Evolutionary conservation across 768 basidiomycete genomes (phyloP).

Genomic region (Trametopsis cervina): DNA sequence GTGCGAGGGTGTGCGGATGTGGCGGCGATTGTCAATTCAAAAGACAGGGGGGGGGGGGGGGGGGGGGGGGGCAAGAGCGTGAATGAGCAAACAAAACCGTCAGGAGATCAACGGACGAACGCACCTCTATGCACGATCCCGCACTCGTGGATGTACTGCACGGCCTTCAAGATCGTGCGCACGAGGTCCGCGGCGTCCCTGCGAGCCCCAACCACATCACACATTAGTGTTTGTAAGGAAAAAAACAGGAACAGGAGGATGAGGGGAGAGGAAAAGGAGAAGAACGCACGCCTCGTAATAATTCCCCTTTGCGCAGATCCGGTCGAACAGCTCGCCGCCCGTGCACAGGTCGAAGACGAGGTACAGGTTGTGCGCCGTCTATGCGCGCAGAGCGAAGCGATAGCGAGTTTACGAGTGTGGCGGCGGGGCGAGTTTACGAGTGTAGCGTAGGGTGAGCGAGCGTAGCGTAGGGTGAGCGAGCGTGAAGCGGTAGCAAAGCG

Average conservation of each 20-base stretch:
- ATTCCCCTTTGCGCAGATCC: conserved; percentile 95
- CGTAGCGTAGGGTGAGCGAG: too few species aligned
- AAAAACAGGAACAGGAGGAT: not conserved
- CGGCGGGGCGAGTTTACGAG: too few species aligned
- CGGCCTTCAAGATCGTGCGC: conserved; percentile 79
- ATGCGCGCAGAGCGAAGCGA: not conserved
- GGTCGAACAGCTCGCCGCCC: conserved; percentile 97
- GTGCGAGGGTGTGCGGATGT: too few species aligned
- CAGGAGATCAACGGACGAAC: too few species aligned
- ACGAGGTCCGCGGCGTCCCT: conserved; percentile 89
- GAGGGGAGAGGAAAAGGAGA: not conserved
- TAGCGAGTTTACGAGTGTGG: not conserved
- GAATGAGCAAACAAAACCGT: too few species aligned
- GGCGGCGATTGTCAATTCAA: too few species aligned
- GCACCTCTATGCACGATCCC: conserved; percentile 90
- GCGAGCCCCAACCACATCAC: too few species aligned
- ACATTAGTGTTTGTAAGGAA: too few species aligned
- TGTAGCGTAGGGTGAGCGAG: too few species aligned
- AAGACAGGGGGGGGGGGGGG: too few species aligned
- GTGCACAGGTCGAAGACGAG: conserved; percentile 95
- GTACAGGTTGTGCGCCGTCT: conserved; percentile 91
- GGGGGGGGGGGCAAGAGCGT: too few species aligned
- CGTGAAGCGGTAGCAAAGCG: too few species aligned
- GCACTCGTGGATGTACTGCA: conserved; percentile 84
- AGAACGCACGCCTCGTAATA: conserved; percentile 91